Base-by-base conservation (phyloP, 108 stramenopile genomes). In the Skeletonema menzelii region DNA sequence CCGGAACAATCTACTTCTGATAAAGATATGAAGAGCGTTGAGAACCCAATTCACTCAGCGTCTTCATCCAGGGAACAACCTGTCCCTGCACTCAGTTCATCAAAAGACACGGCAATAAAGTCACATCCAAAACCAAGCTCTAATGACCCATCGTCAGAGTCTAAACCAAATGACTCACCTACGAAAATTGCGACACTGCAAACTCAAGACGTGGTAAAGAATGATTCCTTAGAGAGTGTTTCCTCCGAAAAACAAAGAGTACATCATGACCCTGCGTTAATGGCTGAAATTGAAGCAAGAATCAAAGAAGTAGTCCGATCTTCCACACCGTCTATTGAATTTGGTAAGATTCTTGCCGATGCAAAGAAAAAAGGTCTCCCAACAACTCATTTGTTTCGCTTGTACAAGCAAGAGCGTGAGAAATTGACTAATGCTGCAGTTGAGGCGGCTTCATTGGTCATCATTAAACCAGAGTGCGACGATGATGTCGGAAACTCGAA, bases 311-410 rank as follows among this genome's bases (percentile, higher is more conserved):
- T 64, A 35, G 72, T 63, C 10, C 38, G 63, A 44, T 73, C 72
- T 17, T 42, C 37, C 27, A 65, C 64, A 27, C 72, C 72, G 11
- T 75, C 74, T 1, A 37, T 58, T 42, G 65, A 75, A 59, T 61
- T 67, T n/a, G 74, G 66, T 27, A 67, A 67, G 42, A 62, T 68
- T 31, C 74, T 68, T 40, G 74, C 74, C 3, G 74, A 49, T n/a
- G 74, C 74, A 14, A 73, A 73, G 37, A 65, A 38, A 27, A 60
- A 65, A 55, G 22, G 46, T 15, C 55, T 73, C 20, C 49, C 72
- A 11, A 19, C 65, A 1, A 58, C 27, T 30, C 56, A 62, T 57
- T 55, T 73, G 30, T 57, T 73, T 28, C 63, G 56, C 44, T 22
- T 73, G 26, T 73, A 73, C 38, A 73, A 62, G 46, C 63, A 65